Evolutionary conservation across 2,329 filamentous ascomycete genomes (phyloP), one percentile per base, ranked within the genome.

Genomic region (Keithomyces neogunnii): DNA sequence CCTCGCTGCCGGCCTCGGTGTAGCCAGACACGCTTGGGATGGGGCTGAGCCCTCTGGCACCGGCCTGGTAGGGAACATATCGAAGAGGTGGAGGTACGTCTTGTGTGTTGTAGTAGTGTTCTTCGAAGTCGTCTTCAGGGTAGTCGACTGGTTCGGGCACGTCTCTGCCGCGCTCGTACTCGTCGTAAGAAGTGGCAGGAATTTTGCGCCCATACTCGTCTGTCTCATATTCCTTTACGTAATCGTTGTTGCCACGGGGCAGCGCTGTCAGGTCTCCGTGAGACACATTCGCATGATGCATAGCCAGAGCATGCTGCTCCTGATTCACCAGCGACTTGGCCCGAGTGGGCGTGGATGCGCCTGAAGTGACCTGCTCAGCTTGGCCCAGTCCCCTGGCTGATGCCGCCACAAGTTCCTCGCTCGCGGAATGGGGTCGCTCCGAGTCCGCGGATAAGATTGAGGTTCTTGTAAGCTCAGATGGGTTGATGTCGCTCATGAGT

Each of bases 11-110:
- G 45, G 82, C 81, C 60, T 90, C 84, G 3, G 82, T 85, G 61
- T 90, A 92, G 55, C 91, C 93, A 9, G 89, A 92, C 13, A 96
- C 88, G 60, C 91, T 96, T 59, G 93, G 91, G 53, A 95, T 91
- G 0, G 92, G 92, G 63, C 91, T 96, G 47, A 95, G 70, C 9
- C 84, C 85, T 42, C 88, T 85, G 49, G 81, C 78, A 58, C 86
- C 81, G 9, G 82, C 77, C 59, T 84, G 78, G 56, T 88, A 85
- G 1, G 85, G 80, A n/a, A 84, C 75, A 58, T 86, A 86, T 57
- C 80, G 80, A 31, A 84, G 67, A 13, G 80, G 81, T 3, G 80
- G 78, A 2, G 82, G 81, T 2, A 85, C 82, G 54, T 85, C 80
- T 58, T 85, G 82, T 3, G 74, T 75, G 57, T 71, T 75, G 59